These are phyloP conservation scores for Pythium insidiosum DNA, from an alignment of 352 stramenopile species.

Conservation along the genomic window DNA sequence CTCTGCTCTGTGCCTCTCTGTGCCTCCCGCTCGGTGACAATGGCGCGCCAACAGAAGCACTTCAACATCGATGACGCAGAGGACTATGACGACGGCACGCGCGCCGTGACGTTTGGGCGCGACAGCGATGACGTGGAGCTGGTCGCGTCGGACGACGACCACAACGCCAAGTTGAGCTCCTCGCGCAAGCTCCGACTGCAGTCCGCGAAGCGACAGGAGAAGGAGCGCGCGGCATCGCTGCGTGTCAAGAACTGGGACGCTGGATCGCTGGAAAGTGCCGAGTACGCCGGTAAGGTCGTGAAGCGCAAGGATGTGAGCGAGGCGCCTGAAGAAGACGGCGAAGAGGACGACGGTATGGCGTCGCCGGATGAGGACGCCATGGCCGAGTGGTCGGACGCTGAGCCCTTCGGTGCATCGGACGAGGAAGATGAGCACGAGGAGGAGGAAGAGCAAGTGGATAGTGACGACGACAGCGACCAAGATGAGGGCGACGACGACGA, in stretches of 20 bases:
- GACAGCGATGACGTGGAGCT: conserved; percentile 10
- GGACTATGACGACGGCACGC: conserved; percentile 77
- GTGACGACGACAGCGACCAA: conserved; percentile 13
- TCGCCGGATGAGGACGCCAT: conserved; percentile 74
- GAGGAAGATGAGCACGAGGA: conserved; percentile 28
- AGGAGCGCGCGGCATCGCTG: conserved; percentile 50
- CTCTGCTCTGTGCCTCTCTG: too few species aligned
- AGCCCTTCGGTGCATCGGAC: conserved; percentile 75
- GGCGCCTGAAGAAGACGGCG: conserved; percentile 6
- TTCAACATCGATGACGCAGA: conserved; percentile 78
- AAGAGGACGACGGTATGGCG: conserved; percentile 15
- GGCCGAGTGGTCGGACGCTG: conserved; percentile 71
- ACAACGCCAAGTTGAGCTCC: conserved; percentile 28
- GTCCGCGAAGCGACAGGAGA: conserved; percentile 5
- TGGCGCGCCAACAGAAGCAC: conserved; percentile 40
- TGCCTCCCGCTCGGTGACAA: too few species aligned
- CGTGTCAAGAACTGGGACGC: conserved; percentile 75
- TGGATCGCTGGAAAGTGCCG: conserved; percentile 30
- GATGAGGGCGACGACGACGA: conserved; percentile 26
- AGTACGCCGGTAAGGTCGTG: conserved; percentile 76
- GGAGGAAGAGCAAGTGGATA: conserved; percentile 20
- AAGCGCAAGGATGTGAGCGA: conserved; percentile 45
- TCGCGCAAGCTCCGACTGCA: conserved; percentile 56
- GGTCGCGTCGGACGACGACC: conserved; percentile 14
- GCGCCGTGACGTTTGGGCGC: conserved; percentile 35